Percentiles rank a stretch among this genome's conserved stretches.
phyloP scores from a whole-genome alignment of 805 yeast species.

The Schizosaccharomyces cryophilus region DNA sequence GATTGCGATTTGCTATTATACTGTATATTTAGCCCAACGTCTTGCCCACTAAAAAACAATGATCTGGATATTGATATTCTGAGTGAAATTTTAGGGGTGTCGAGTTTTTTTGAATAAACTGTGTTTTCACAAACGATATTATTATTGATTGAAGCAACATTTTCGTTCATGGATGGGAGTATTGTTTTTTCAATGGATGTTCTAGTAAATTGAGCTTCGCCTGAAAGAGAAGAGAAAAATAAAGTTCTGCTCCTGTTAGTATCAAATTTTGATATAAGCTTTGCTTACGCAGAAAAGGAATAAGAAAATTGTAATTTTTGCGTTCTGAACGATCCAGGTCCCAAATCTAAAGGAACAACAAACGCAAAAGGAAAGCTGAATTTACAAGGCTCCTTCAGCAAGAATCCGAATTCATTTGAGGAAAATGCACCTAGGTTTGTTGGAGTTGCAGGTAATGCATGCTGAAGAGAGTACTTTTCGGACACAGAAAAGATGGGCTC shows the following conservation, averaged over 20 bases:
- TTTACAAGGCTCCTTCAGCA: neutral
- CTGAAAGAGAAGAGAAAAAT: neutral
- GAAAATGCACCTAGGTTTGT: neutral
- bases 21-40: neutral
- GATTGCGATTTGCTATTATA: neutral
- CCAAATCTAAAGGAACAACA: neutral
- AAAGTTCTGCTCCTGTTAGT: neutral
- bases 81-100: neutral
- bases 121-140: neutral
- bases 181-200: neutral
- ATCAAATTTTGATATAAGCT: too few relatives aligned
- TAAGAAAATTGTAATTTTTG: neutral
- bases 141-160: neutral
- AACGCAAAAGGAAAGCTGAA: neutral
- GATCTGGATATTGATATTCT: neutral
- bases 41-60: neutral
- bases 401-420: neutral
- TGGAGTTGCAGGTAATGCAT: neutral
- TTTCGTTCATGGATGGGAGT: neutral
- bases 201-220: neutral
- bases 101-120: neutral
- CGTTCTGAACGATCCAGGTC: neutral
- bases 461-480: neutral
- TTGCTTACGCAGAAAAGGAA: neutral
- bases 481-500: neutral